Percentiles rank a stretch among this genome's conserved stretches.
phyloP scores from a whole-genome alignment of 1,284 basidiomycete genomes.

The Puccinia coronata region DNA sequence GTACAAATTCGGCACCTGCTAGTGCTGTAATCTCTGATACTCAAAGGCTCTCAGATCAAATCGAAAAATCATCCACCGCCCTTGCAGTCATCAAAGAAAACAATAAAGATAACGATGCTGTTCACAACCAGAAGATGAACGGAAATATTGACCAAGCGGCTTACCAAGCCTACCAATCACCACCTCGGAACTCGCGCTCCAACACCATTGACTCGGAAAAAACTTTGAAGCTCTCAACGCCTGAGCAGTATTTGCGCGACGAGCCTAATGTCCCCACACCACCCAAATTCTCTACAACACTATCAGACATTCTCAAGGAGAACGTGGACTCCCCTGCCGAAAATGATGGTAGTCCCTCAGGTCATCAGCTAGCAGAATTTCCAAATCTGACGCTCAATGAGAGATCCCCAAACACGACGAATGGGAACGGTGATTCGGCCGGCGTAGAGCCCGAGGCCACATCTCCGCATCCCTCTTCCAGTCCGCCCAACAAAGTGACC shows the following conservation, averaged over 20 bases:
- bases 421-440: not conserved
- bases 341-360: slow-evolving; percentile 6
- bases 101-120: slow-evolving; percentile 10
- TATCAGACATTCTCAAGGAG: slow-evolving; percentile 23
- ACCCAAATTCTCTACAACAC: not conserved
- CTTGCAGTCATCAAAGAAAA: slow-evolving; percentile 6
- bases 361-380: not conserved
- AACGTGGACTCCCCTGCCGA: slow-evolving; percentile 26
- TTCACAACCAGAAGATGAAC: not conserved
- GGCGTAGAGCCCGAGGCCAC: not conserved
- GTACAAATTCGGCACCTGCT: slow-evolving; percentile 9
- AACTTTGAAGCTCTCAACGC: slow-evolving; percentile 4
- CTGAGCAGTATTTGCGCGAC: not conserved
- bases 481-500: not conserved
- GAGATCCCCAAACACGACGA: not conserved
- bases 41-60: not conserved
- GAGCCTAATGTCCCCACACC: slow-evolving; percentile 10
- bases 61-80: not conserved
- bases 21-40: not conserved
- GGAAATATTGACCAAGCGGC: not conserved
- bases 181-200: not conserved
- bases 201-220: slow-evolving; percentile 5
- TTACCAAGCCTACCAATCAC: not conserved
- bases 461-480: not conserved
- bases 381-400: not conserved